Evolutionary conservation across 2,329 filamentous ascomycete species (phyloP).

Genomic region (Cercospora berteroae): DNA sequence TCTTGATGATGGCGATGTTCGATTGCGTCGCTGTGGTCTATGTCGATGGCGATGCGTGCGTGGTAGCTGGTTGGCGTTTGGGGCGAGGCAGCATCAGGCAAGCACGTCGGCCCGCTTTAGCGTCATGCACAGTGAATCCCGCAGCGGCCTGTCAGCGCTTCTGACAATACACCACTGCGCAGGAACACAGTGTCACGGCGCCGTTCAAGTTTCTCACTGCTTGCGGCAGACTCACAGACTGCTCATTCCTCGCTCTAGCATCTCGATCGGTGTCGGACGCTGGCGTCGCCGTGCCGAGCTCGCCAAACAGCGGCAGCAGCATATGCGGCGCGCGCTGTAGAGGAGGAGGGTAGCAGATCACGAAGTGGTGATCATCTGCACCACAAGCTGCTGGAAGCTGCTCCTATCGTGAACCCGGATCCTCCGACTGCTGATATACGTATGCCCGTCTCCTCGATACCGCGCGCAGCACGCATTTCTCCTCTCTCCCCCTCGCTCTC

Average conservation of each 20-base stretch:
- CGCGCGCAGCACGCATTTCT: neutral
- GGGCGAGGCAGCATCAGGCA: neutral
- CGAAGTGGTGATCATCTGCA: neutral
- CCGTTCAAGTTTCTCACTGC: neutral
- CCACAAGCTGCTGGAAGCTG: neutral
- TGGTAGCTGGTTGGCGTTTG: conserved; percentile 4
- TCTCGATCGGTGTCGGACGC: neutral
- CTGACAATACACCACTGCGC: neutral
- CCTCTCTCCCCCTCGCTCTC: neutral
- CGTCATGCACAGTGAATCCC: neutral
- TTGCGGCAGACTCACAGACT: neutral
- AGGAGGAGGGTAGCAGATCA: conserved; percentile 2
- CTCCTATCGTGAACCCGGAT: conserved; percentile 1
- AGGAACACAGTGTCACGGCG: conserved; percentile 2
- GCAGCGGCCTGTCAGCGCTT: neutral
- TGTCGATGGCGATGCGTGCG: conserved; percentile 9
- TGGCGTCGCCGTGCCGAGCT: neutral
- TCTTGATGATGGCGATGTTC: neutral
- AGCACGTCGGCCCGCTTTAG: conserved; percentile 4
- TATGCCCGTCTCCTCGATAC: neutral
- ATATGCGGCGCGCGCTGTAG: neutral
- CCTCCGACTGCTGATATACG: neutral
- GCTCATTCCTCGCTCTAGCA: neutral
- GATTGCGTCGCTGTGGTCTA: neutral
- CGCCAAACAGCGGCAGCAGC: neutral